Percentiles rank a stretch among this genome's conserved stretches.
Evolutionary conservation across 2,329 filamentous ascomycete species (phyloP).

Genomic region (Gnomoniopsis smithogilvyi): DNA sequence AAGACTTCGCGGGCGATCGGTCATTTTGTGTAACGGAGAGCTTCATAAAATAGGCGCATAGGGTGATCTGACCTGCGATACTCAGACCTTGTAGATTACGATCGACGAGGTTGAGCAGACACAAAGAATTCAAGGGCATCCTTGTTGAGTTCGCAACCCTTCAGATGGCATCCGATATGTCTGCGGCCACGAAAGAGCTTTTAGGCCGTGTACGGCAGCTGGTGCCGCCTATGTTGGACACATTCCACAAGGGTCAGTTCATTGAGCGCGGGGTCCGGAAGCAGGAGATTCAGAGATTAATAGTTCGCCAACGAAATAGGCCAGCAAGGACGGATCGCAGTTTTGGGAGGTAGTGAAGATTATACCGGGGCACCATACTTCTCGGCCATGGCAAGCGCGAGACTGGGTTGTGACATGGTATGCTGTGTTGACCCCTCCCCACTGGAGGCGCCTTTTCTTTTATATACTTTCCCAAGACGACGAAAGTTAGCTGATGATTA

Average conservation of each 20-base stretch:
- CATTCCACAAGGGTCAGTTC: slow-evolving; percentile 84
- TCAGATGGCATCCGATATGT: slow-evolving; percentile 47
- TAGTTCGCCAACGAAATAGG: slow-evolving; percentile 47
- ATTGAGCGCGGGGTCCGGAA: neutral
- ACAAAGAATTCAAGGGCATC: too few relatives aligned
- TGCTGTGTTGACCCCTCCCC: slow-evolving; percentile 19
- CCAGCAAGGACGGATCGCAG: slow-evolving; percentile 85
- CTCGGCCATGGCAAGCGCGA: slow-evolving; percentile 92
- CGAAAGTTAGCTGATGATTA: neutral
- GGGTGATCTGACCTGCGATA: too few relatives aligned
- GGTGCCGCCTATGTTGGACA: slow-evolving; percentile 91
- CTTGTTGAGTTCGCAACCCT: too few relatives aligned
- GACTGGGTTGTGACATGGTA: slow-evolving; percentile 88
- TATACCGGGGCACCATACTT: slow-evolving; percentile 98
- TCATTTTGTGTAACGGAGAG: too few relatives aligned
- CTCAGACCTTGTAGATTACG: too few relatives aligned
- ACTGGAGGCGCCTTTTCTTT: neutral
- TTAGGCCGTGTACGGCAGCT: slow-evolving; percentile 81
- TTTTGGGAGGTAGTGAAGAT: slow-evolving; percentile 92
- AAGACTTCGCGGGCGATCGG: too few relatives aligned
- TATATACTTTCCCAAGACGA: neutral
- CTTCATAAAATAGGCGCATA: too few relatives aligned
- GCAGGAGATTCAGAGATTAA: slow-evolving; percentile 7
- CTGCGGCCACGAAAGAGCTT: slow-evolving; percentile 68
- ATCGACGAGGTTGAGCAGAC: too few relatives aligned